phyloP scores from a whole-genome alignment of 2,329 filamentous ascomycete species.

The Fusarium sp. region DNA sequence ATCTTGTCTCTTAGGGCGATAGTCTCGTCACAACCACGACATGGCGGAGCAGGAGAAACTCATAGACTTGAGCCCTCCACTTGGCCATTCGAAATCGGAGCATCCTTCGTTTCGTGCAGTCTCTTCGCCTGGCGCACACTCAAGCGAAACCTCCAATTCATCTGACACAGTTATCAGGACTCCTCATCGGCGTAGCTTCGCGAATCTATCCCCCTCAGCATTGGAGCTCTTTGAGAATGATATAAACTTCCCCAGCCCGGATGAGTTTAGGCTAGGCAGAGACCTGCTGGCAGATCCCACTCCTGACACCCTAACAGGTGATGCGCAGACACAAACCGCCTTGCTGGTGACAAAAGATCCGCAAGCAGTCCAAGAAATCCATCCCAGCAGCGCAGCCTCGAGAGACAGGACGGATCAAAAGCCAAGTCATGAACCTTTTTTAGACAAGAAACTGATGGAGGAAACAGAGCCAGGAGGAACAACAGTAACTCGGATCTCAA shows the following conservation, averaged over 20 bases:
- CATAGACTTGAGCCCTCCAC: slow-evolving; percentile 26
- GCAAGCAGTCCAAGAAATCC: slow-evolving; percentile 12
- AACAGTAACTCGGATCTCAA: slow-evolving; percentile 11
- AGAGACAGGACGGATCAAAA: slow-evolving; percentile 7
- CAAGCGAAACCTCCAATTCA: slow-evolving; percentile 46
- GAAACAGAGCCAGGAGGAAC: slow-evolving; percentile 31
- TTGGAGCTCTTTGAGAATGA: slow-evolving; percentile 53
- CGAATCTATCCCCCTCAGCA: slow-evolving; percentile 43
- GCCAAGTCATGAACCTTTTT: slow-evolving; percentile 52
- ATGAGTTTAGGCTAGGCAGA: slow-evolving; percentile 9
- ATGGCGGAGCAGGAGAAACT: slow-evolving; percentile 14
- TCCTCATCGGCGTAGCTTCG: slow-evolving; percentile 46
- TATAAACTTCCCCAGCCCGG: slow-evolving; percentile 48
- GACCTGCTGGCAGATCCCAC: background rate
- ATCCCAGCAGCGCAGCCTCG: background rate
- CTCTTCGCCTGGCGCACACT: background rate
- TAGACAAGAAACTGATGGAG: slow-evolving; percentile 49
- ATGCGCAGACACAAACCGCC: background rate
- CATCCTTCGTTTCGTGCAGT: background rate
- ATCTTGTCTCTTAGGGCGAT: slow-evolving; percentile 24
- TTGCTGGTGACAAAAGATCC: slow-evolving; percentile 4
- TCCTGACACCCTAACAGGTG: background rate
- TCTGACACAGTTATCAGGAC: slow-evolving; percentile 57
- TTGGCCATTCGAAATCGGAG: background rate
- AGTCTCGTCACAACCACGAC: slow-evolving; percentile 3